Evolutionary conservation across 208 protist species (phyloP), one percentile per base, ranked within the genome.

Genomic region (Leishmania amazonensis): DNA sequence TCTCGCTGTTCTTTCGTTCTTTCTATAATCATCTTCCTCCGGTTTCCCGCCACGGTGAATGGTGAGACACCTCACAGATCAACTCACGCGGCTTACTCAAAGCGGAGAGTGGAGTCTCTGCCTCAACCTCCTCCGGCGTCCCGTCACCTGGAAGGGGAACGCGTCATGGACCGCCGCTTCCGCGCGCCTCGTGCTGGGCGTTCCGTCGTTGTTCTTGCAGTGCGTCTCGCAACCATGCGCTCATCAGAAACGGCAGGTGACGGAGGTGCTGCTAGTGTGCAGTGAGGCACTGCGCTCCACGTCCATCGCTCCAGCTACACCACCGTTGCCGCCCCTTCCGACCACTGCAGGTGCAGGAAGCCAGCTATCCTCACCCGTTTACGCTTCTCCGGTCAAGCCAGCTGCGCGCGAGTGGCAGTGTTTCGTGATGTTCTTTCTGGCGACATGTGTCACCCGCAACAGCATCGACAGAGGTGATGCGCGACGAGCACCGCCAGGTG

Each of bases 51-150:
- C 38, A 51, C 40, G 38, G 21, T 24, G 76, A 35, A 79, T 79
- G 76, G 6, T 31, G 9, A 24, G 13, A 2, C 58, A 79, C 15
- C 38, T 81, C 13, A 31, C 53, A 21, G 7, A 17, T 21, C 77
- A 79, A 21, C 53, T 81, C 4, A 58, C 60, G 15, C 76, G 47
- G 47, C 70, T 77, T 15, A 45, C 53, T 17, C 76, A 57, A 28
- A 13, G 77, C 13, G 72, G 76, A 2, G 70, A 79, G 64, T 79
- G 77, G 77, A 17, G 38, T n/a, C 77, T 72, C 21, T 79, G 82
- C 60, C 73, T 85, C 21, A 40, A 81, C 40, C 35, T 81, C 19
- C n/a, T 79, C 7, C 76, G 78, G 42, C 40, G 60, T 28, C 31
- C 60, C 60, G 31, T 71, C 38, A 65, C 1, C 40, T 40, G 76